phyloP scores from a whole-genome alignment of 2,329 filamentous ascomycete genomes.

The Calonectria henricotiae region DNA sequence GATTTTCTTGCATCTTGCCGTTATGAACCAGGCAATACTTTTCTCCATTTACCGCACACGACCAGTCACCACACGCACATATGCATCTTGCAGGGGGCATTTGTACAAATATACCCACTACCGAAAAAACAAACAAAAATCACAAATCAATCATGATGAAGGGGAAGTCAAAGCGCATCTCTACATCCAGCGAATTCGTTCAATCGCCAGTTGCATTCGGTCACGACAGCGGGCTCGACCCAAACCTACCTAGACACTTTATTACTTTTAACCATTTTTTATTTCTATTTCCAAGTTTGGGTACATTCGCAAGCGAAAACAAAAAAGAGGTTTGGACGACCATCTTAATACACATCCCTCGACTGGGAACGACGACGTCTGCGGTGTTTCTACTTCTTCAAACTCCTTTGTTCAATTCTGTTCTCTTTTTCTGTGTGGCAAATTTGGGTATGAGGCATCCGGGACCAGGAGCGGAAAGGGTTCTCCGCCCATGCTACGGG shows the following conservation, averaged over 20 bases:
- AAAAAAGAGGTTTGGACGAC: conserved; percentile 44
- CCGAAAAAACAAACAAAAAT: conserved; percentile 43
- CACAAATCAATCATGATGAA: conserved; percentile 48
- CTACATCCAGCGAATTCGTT: conserved; percentile 48
- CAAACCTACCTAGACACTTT: conserved; percentile 53
- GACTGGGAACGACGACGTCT: conserved; percentile 47
- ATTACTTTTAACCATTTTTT: conserved; percentile 51
- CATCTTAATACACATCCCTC: conserved; percentile 47
- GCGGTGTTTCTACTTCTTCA: conserved; percentile 36
- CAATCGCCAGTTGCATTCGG: conserved; percentile 46
- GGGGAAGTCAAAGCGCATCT: conserved; percentile 47
- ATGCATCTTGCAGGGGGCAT: conserved; percentile 53
- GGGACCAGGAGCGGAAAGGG: conserved; percentile 49
- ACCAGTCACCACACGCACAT: conserved; percentile 53
- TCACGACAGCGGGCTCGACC: conserved; percentile 48
- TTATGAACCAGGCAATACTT: conserved; percentile 52
- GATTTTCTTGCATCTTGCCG: conserved; percentile 44
- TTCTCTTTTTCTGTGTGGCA: conserved; percentile 49
- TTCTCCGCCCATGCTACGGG: conserved; percentile 53
- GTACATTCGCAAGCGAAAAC: conserved; percentile 47
- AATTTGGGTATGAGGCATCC: conserved; percentile 53
- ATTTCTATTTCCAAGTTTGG: conserved; percentile 51
- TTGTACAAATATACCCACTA: conserved; percentile 55
- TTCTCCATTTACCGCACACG: conserved; percentile 48
- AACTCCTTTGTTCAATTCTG: conserved; percentile 34